Evolutionary conservation across 495 filamentous ascomycete species (phyloP).

Genomic region (Penicillium flavigenum): DNA sequence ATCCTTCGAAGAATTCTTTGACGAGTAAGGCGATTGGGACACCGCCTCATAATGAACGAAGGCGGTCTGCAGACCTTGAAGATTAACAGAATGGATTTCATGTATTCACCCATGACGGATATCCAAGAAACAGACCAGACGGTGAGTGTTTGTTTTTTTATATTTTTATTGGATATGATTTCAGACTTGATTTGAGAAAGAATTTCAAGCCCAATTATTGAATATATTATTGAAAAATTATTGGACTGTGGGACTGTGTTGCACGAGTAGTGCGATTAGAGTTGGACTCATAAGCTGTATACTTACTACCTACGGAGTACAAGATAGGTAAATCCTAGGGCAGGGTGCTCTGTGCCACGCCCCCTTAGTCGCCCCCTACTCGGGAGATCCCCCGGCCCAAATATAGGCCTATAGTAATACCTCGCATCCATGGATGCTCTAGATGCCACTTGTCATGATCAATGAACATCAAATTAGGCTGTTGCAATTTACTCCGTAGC

Average conservation of each 20-base stretch:
- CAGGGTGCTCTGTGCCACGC: constrained; percentile 3
- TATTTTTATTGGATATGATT: neutral
- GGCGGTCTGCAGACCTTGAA: too few species aligned
- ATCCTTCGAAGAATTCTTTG: too few species aligned
- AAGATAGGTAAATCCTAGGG: neutral
- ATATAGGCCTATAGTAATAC: neutral
- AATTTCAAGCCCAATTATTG: neutral
- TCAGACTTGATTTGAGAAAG: neutral
- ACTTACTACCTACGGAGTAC: neutral
- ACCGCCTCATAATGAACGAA: too few species aligned
- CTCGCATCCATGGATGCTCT: neutral
- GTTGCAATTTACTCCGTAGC: neutral
- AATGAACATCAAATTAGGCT: neutral
- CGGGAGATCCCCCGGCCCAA: constrained; percentile 6
- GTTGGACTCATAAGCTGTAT: neutral
- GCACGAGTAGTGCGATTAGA: neutral
- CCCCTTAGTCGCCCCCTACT: neutral
- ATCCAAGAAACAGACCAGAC: neutral
- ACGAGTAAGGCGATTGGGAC: too few species aligned
- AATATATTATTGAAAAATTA: neutral
- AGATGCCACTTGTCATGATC: neutral
- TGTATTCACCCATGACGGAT: too few species aligned
- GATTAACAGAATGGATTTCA: too few species aligned
- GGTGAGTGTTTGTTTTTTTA: too few species aligned
- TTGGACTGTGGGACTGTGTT: neutral